Conservation (phyloP, 1,139 yeast genomes). For the Protomyces inundatus region DNA sequence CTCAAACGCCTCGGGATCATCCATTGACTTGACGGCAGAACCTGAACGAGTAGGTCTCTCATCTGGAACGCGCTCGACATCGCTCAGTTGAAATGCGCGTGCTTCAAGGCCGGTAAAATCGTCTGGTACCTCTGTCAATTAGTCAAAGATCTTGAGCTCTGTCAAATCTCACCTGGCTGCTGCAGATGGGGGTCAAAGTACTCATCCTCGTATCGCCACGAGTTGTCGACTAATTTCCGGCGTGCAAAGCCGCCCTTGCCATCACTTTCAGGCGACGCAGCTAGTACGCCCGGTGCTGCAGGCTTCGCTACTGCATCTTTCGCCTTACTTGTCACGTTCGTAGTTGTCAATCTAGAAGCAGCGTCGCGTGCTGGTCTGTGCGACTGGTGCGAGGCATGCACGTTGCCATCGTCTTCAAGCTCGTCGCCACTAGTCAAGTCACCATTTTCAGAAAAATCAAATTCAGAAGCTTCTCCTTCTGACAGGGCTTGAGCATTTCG, state of each 20-base stretch:
- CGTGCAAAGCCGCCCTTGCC: slow-evolving; percentile 8
- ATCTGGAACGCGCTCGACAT: slow-evolving; percentile 15
- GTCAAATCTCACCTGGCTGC: not conserved
- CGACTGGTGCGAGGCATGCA: too few species aligned
- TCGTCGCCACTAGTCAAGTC: not conserved
- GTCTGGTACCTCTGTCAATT: slow-evolving; percentile 1
- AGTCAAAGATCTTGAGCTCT: not conserved
- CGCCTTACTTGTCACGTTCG: not conserved
- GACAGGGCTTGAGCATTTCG: not conserved
- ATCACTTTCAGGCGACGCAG: not conserved
- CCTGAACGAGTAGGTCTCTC: not conserved
- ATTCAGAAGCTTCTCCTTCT: not conserved
- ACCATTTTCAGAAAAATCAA: not conserved
- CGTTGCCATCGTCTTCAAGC: not conserved
- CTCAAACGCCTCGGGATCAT: slow-evolving; percentile 12
- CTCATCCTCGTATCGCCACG: slow-evolving; percentile 20
- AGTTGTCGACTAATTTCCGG: slow-evolving; percentile 19
- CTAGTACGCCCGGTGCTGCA: not conserved
- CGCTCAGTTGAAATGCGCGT: slow-evolving; percentile 1
- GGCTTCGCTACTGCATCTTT: not conserved
- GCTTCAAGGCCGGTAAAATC: slow-evolving; percentile 3
- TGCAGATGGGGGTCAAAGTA: slow-evolving; percentile 14
- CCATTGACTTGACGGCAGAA: slow-evolving; percentile 4
- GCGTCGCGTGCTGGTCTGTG: not conserved
- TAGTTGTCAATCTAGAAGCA: not conserved